Conservation (phyloP, 805 yeast species). For the Groenewaldozyma tartarivorans region DNA sequence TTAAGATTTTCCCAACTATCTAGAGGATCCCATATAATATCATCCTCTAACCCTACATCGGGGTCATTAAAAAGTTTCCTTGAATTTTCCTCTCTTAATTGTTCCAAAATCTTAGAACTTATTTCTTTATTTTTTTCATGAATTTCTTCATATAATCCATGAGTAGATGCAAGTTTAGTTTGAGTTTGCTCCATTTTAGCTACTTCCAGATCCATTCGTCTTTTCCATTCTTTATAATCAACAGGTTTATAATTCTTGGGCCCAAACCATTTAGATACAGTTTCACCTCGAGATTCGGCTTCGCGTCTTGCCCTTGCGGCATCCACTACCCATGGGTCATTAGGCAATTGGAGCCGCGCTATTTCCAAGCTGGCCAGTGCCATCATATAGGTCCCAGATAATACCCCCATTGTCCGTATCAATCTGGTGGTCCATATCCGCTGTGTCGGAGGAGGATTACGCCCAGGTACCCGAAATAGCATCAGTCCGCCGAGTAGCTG, state of each 20-base stretch:
- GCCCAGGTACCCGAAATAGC: slow-evolving; percentile 17
- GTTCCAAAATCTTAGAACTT: slow-evolving; percentile 8
- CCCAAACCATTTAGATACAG: slow-evolving; percentile 57
- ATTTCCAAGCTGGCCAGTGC: slow-evolving; percentile 49
- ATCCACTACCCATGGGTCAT: slow-evolving; percentile 68
- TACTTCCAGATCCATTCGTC: slow-evolving; percentile 16
- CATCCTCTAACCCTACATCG: slow-evolving; percentile 7
- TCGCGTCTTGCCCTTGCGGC: slow-evolving; percentile 44
- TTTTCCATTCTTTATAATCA: slow-evolving; percentile 23
- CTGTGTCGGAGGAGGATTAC: slow-evolving; percentile 12
- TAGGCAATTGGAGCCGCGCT: slow-evolving; percentile 34
- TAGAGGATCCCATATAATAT: slow-evolving; percentile 15
- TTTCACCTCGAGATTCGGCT: slow-evolving; percentile 40
- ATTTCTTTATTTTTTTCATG: slow-evolving; percentile 11
- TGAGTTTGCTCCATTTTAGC: slow-evolving; percentile 14
- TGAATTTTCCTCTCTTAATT: slow-evolving; percentile 10
- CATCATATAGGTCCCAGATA: slow-evolving; percentile 39
- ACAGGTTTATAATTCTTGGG: slow-evolving; percentile 50
- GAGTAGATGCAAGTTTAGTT: slow-evolving; percentile 7
- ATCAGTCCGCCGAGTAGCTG: slow-evolving; percentile 32
- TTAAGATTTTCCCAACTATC: slow-evolving; percentile 17
- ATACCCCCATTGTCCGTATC: slow-evolving; percentile 26
- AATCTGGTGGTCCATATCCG: slow-evolving; percentile 21
- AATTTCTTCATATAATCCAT: slow-evolving; percentile 12
- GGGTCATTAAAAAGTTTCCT: slow-evolving; percentile 6